These are phyloP conservation scores for Coelastrella sp. DNA, from an alignment of 139 green algal species.

Conservation along the genomic window DNA sequence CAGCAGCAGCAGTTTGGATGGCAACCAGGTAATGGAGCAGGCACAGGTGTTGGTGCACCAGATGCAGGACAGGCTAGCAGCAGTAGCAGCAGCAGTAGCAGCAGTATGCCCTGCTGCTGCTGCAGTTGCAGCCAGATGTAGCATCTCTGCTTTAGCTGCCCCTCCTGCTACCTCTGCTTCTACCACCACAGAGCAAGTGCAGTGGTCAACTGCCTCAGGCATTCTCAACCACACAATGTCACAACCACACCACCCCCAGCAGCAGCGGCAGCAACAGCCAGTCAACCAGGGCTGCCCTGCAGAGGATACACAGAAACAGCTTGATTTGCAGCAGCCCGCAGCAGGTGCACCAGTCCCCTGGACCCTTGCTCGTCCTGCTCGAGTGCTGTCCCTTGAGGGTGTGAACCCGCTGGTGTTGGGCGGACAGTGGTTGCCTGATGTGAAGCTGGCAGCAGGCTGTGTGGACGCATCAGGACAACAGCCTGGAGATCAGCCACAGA, in stretches of 20 bases:
- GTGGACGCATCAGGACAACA: constrained; percentile 14
- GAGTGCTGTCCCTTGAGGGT: constrained; percentile 41
- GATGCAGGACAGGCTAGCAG: constrained; percentile 4
- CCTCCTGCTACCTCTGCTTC: background rate
- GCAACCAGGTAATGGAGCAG: background rate
- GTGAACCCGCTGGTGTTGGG: constrained; percentile 35
- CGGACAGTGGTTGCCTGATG: constrained; percentile 40
- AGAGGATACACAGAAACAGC: background rate
- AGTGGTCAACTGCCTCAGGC: background rate
- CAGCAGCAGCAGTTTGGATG: background rate
- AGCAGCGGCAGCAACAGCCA: constrained; percentile 20
- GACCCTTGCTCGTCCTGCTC: background rate
- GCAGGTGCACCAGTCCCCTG: background rate
- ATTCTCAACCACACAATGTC: background rate
- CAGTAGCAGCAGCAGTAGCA: constrained; percentile 1
- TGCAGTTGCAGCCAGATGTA: background rate
- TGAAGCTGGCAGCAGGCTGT: constrained; percentile 26
- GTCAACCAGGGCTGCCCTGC: background rate
- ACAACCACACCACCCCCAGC: background rate
- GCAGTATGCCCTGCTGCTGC: background rate
- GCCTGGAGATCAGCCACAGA: background rate
- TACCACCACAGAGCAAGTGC: background rate
- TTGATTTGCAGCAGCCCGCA: background rate
- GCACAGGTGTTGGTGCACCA: background rate
- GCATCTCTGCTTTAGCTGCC: background rate